Conservation (phyloP, 345 rosid species). For the Citrus australasica region DNA sequence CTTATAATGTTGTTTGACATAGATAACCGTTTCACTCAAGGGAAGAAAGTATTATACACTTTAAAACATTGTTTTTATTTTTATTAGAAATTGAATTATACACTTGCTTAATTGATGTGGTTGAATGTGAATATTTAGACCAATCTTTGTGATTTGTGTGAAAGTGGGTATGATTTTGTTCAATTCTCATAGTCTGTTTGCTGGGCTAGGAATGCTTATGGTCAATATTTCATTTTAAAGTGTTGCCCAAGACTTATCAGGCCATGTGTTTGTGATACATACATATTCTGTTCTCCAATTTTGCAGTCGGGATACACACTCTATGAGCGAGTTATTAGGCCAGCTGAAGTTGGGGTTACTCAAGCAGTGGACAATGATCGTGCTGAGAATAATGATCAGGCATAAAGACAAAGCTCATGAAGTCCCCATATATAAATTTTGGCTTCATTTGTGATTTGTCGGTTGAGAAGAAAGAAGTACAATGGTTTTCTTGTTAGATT, state of each 20-base stretch:
- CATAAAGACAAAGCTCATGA: constrained; percentile 23
- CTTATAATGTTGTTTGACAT: neutral
- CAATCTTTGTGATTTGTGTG: neutral
- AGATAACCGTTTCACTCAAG: too few species aligned
- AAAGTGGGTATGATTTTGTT: neutral
- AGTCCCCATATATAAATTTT: constrained; percentile 6
- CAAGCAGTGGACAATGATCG: constrained; percentile 37
- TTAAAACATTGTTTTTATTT: neutral
- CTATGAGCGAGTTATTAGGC: constrained; percentile 76
- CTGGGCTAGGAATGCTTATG: neutral
- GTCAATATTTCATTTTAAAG: neutral
- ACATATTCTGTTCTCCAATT: neutral
- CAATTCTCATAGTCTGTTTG: neutral
- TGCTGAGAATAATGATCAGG: constrained; percentile 22
- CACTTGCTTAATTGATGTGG: neutral
- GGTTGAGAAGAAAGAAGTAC: neutral
- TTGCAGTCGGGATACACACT: constrained; percentile 80
- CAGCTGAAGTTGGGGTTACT: constrained; percentile 96
- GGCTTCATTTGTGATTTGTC: neutral
- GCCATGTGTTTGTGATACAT: neutral
- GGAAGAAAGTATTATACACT: neutral
- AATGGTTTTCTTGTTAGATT: constrained; percentile 10
- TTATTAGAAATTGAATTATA: neutral
- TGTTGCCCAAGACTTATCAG: neutral
- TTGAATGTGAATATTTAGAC: neutral